Percentiles rank a stretch among this genome's conserved stretches.
These are phyloP conservation scores for Rhynchosporium agropyri DNA, from an alignment of 2,329 filamentous ascomycete species.

Conservation along the genomic window DNA sequence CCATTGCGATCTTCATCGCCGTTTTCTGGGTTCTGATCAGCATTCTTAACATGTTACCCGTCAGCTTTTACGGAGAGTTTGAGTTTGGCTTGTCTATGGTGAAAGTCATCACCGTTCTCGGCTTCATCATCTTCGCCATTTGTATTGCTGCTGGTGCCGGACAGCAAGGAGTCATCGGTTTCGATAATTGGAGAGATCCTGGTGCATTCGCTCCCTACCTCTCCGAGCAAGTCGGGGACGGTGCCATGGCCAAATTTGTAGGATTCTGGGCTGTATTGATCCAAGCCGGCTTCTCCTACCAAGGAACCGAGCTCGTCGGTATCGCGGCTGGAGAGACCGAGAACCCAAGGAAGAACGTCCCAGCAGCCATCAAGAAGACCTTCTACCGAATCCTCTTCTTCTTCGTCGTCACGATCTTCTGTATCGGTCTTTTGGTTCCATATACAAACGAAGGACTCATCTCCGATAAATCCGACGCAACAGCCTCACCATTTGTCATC, in stretches of 20 bases:
- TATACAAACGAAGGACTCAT: conserved; percentile 59
- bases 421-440: conserved; percentile 72
- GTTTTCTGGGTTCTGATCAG: conserved; percentile 75
- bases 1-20: conserved; percentile 71
- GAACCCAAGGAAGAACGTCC: conserved; percentile 72
- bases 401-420: conserved; percentile 67
- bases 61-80: conserved; percentile 73
- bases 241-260: conserved; percentile 62
- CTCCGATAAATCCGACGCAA: conserved; percentile 56
- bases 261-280: conserved; percentile 71
- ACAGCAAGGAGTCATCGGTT: conserved; percentile 71
- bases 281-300: conserved; percentile 70
- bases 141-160: conserved; percentile 74
- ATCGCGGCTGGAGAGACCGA: conserved; percentile 78
- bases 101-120: conserved; percentile 75
- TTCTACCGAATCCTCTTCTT: conserved; percentile 75
- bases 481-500: conserved; percentile 65
- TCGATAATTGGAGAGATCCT: conserved; percentile 69
- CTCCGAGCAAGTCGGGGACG: conserved; percentile 44
- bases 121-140: conserved; percentile 76
- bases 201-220: conserved; percentile 69
- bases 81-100: conserved; percentile 79
- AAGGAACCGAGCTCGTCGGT: conserved; percentile 75
- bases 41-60: conserved; percentile 68
- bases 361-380: conserved; percentile 71